phyloP scores from a whole-genome alignment of 352 stramenopile genomes.

The Phytophthora kernoviae region DNA sequence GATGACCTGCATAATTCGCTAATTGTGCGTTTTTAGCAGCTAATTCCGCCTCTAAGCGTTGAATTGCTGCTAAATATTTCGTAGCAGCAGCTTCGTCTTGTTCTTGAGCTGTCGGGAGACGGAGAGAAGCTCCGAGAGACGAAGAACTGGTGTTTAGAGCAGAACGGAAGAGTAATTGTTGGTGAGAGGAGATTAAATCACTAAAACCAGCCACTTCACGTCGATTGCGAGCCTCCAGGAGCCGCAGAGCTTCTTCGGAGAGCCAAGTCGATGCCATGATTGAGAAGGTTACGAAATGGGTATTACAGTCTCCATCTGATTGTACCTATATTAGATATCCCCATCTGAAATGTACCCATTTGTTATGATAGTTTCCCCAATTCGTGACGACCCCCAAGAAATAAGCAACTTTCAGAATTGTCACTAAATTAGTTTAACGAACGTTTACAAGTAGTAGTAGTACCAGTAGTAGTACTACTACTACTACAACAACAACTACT shows the following conservation, averaged over 20 bases:
- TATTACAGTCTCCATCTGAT: too few species aligned
- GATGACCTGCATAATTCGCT: slow-evolving; percentile 53
- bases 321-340: too few species aligned
- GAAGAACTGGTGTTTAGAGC: slow-evolving; percentile 21
- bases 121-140: slow-evolving; percentile 23
- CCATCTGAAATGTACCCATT: too few species aligned
- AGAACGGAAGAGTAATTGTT: slow-evolving; percentile 68
- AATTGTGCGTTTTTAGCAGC: slow-evolving; percentile 69
- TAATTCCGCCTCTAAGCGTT: slow-evolving; percentile 73
- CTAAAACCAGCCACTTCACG: slow-evolving; percentile 63
- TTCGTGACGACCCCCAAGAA: too few species aligned
- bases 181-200: slow-evolving; percentile 64
- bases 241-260: slow-evolving; percentile 42
- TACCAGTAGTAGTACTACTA: too few species aligned
- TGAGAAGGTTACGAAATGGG: neutral
- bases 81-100: slow-evolving; percentile 37
- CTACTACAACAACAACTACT: too few species aligned
- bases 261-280: slow-evolving; percentile 31
- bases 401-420: too few species aligned
- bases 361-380: too few species aligned
- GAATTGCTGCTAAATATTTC: slow-evolving; percentile 67
- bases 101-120: slow-evolving; percentile 11
- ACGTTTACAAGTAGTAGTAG: too few species aligned
- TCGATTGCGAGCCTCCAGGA: slow-evolving; percentile 68
- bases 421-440: too few species aligned